phyloP scores from a whole-genome alignment of 2,329 filamentous ascomycete species.

The Fusarium siculi region DNA sequence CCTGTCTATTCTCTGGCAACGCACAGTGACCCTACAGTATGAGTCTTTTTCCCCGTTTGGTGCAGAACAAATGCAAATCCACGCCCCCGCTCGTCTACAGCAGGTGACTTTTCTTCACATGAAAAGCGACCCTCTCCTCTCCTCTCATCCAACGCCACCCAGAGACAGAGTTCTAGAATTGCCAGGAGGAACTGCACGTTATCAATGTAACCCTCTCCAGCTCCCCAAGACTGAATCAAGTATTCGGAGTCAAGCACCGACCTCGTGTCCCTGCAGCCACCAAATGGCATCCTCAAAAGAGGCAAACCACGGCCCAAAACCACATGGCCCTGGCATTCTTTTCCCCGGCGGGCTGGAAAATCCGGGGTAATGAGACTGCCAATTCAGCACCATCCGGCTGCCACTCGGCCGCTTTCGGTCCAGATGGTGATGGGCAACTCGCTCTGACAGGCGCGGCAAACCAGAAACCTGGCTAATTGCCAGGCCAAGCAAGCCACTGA shows the following conservation, averaged over 20 bases:
- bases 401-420: slow-evolving; percentile 25
- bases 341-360: slow-evolving; percentile 38
- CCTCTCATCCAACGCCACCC: slow-evolving; percentile 26
- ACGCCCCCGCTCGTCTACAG: slow-evolving; percentile 22
- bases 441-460: slow-evolving; percentile 43
- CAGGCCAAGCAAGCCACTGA: slow-evolving; percentile 36
- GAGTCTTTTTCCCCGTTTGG: not conserved
- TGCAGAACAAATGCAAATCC: slow-evolving; percentile 1
- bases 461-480: slow-evolving; percentile 26
- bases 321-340: slow-evolving; percentile 34
- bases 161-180: slow-evolving; percentile 24
- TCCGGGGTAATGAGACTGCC: slow-evolving; percentile 39
- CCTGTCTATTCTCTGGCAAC: fast-evolving
- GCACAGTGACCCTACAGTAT: slow-evolving; percentile 2
- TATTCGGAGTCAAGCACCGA: not conserved
- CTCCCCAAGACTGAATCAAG: not conserved
- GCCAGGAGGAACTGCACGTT: not conserved
- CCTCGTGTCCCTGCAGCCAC: slow-evolving; percentile 30
- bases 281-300: slow-evolving; percentile 21
- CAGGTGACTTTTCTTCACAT: slow-evolving; percentile 32
- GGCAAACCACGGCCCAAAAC: slow-evolving; percentile 16
- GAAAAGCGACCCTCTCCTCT: slow-evolving; percentile 21
- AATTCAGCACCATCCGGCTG: slow-evolving; percentile 26
- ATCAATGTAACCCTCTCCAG: slow-evolving; percentile 7
- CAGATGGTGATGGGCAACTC: slow-evolving; percentile 38